phyloP scores from a whole-genome alignment of 2,329 filamentous ascomycete genomes.

The Fusarium xyrophilum region DNA sequence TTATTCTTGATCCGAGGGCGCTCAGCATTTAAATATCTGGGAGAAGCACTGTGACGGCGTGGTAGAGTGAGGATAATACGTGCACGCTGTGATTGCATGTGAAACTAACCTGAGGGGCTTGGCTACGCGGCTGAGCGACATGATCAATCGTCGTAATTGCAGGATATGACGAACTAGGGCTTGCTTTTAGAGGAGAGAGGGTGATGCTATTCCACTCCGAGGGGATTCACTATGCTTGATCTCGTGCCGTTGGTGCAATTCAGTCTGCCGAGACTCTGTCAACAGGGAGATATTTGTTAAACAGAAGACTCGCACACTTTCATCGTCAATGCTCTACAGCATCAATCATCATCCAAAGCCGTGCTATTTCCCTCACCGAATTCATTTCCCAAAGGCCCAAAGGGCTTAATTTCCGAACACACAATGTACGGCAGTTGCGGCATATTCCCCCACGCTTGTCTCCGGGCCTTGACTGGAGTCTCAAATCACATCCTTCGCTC shows the following conservation, averaged over 20 bases:
- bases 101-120: neutral
- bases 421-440: too few species aligned
- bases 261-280: neutral
- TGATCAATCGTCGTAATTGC: neutral
- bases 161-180: neutral
- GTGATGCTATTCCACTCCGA: neutral
- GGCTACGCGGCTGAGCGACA: neutral
- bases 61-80: neutral
- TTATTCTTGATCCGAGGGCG: neutral
- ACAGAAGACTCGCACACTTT: neutral
- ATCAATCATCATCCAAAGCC: neutral
- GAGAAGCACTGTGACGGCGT: neutral
- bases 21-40: neutral
- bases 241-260: neutral
- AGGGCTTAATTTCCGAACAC: too few species aligned
- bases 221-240: neutral
- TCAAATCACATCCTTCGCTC: neutral
- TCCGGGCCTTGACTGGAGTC: neutral
- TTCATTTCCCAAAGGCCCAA: rapidly evolving
- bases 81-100: neutral
- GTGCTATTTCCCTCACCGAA: neutral
- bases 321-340: neutral
- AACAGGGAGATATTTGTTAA: neutral
- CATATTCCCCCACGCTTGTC: neutral
- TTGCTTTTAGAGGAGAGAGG: rapidly evolving